A percentile compares a stretch with the other conserved stretches of the same genome.
Evolutionary conservation across 2,329 filamentous ascomycete species (phyloP).

Genomic region (Mollisia scopiformis): DNA sequence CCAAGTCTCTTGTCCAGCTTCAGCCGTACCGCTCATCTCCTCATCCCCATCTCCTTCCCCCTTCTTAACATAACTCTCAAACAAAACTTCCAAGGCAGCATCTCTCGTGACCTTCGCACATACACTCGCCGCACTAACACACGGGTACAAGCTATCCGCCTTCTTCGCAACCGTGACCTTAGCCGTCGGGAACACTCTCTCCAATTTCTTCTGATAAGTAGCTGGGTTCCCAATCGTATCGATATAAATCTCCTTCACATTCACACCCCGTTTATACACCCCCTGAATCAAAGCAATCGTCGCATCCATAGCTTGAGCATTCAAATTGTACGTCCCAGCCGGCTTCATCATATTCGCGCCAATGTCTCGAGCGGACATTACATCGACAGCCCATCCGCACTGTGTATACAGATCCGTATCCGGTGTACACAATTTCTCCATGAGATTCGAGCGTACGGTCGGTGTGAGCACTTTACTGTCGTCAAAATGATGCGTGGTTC

Average conservation of each 20-base stretch:
- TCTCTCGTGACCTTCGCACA: slow-evolving; percentile 97
- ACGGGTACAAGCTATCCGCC: slow-evolving; percentile 89
- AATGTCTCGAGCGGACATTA: slow-evolving; percentile 69
- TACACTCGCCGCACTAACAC: slow-evolving; percentile 90
- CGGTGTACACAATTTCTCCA: slow-evolving; percentile 70
- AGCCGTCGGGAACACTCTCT: slow-evolving; percentile 79
- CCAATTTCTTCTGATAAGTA: slow-evolving; percentile 82
- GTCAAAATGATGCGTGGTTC: slow-evolving; percentile 82
- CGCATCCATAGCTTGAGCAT: slow-evolving; percentile 93
- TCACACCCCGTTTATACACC: slow-evolving; percentile 77
- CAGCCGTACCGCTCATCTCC: slow-evolving; percentile 30
- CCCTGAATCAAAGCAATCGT: slow-evolving; percentile 81
- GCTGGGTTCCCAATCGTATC: slow-evolving; percentile 88
- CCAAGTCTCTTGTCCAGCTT: slow-evolving; percentile 59
- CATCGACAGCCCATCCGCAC: slow-evolving; percentile 83
- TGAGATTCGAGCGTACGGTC: slow-evolving; percentile 72
- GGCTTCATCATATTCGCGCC: slow-evolving; percentile 40
- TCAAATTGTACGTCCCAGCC: slow-evolving; percentile 77
- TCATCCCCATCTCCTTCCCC: slow-evolving; percentile 35
- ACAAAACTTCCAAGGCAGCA: slow-evolving; percentile 81
- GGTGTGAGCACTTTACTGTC: slow-evolving; percentile 92
- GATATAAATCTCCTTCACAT: slow-evolving; percentile 88
- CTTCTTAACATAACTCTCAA: slow-evolving; percentile 41
- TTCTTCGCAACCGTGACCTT: slow-evolving; percentile 84
- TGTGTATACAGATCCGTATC: slow-evolving; percentile 58